A percentile compares a stretch with the other conserved stretches of the same genome.
phyloP scores from a whole-genome alignment of 2,329 filamentous ascomycete species.

The Colletotrichum agaves region DNA sequence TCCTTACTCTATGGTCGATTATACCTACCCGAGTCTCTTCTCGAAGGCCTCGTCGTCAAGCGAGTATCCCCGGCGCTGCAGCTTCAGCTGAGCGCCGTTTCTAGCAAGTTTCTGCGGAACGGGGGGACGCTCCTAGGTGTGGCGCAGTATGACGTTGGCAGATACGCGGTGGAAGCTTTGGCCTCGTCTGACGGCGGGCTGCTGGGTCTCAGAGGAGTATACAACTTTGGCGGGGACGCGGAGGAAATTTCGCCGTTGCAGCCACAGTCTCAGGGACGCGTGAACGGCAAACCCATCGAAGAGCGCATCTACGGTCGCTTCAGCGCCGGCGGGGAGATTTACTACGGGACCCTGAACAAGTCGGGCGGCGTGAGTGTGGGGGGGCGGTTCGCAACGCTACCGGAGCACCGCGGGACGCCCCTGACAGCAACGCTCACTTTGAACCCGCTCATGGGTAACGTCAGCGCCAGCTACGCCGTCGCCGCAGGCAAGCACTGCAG shows the following conservation, averaged over 20 bases:
- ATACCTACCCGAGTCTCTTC: conserved; percentile 83
- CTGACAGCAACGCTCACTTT: conserved; percentile 93
- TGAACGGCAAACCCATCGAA: conserved; percentile 42
- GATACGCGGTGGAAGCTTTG: conserved; percentile 89
- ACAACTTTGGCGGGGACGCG: conserved; percentile 89
- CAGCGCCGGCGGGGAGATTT: conserved; percentile 90
- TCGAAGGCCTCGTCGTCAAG: conserved; percentile 87
- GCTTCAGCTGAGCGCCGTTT: conserved; percentile 82
- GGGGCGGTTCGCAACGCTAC: conserved; percentile 87
- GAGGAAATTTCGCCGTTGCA: conserved; percentile 41
- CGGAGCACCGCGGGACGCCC: conserved; percentile 83
- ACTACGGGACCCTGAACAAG: conserved; percentile 96
- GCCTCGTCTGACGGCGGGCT: conserved; percentile 93
- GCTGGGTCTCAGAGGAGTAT: conserved; percentile 86
- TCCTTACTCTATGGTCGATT: conserved; percentile 80
- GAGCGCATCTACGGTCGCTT: conserved; percentile 82
- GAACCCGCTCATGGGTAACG: conserved; percentile 93
- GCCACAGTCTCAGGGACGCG: conserved; percentile 36
- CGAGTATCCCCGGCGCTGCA: conserved; percentile 82
- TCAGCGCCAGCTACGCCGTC: conserved; percentile 92
- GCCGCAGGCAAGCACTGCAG: conserved; percentile 85
- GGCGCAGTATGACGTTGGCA: conserved; percentile 84
- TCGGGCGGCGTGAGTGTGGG: conserved; percentile 91
- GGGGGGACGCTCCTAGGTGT: conserved; percentile 80
- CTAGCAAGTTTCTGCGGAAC: conserved; percentile 75